A percentile compares a stretch with the other conserved stretches of the same genome.
Evolutionary conservation across 345 rosid species (phyloP).

Genomic region (Acer yangbiense): DNA sequence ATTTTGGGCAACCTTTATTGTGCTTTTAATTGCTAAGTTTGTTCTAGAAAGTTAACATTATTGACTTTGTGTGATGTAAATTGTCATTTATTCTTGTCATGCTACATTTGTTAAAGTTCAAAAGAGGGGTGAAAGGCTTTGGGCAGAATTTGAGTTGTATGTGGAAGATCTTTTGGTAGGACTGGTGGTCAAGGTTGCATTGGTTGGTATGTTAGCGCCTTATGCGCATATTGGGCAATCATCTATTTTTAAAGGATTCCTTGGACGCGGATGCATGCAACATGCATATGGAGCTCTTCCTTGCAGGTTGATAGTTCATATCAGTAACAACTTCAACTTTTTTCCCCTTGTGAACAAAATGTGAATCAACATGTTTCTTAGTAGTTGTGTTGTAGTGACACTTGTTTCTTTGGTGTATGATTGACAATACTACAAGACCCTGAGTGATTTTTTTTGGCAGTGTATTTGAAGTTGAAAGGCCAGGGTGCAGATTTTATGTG

Average conservation of each 20-base stretch:
- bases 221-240: conserved; percentile 80
- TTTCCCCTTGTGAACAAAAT: too few species aligned
- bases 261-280: too few species aligned
- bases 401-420: too few species aligned
- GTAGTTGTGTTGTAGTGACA: too few species aligned
- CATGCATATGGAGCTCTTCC: too few species aligned
- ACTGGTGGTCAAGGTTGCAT: conserved; percentile 76
- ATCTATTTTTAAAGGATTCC: conserved; percentile 57
- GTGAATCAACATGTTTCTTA: too few species aligned
- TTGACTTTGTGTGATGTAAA: conserved; percentile 43
- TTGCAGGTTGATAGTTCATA: too few species aligned
- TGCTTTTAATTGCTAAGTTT: conserved; percentile 8
- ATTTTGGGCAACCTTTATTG: not conserved
- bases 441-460: too few species aligned
- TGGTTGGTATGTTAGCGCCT: conserved; percentile 96
- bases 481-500: too few species aligned
- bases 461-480: too few species aligned
- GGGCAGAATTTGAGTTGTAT: conserved; percentile 93
- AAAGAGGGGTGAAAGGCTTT: conserved; percentile 86
- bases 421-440: too few species aligned
- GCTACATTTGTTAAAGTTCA: conserved; percentile 94
- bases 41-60: not conserved
- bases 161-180: conserved; percentile 91
- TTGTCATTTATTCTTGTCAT: conserved; percentile 86
- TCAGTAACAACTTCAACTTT: too few species aligned